These are phyloP conservation scores for Striga asiatica DNA, from an alignment of 257 asterid genomes.

Conservation along the genomic window DNA sequence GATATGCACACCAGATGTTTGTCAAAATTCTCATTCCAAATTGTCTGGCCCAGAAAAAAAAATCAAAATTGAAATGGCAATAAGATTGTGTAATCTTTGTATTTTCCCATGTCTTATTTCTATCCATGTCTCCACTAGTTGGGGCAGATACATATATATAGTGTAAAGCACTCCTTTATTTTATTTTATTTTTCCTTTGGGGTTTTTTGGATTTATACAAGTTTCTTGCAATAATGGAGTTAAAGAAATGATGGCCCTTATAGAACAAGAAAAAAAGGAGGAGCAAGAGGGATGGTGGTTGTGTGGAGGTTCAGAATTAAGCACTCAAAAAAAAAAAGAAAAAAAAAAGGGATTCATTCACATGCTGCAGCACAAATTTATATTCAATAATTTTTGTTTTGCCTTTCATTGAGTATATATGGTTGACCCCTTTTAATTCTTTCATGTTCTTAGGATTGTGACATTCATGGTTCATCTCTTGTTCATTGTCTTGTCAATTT, in stretches of 20 bases:
- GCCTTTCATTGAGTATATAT: slow-evolving; percentile 19
- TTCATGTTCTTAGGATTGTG: slow-evolving; percentile 36
- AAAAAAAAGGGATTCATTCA: too few relatives aligned
- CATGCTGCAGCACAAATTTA: too few relatives aligned
- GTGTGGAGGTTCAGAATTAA: slow-evolving; percentile 45
- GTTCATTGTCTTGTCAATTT: slow-evolving; percentile 52
- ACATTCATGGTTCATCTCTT: slow-evolving; percentile 50
- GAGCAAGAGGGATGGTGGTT: slow-evolving; percentile 15
- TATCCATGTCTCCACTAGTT: slow-evolving; percentile 23
- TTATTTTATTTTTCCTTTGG: neutral
- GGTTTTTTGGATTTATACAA: too few relatives aligned
- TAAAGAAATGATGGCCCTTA: slow-evolving; percentile 22
- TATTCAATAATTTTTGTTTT: too few relatives aligned
- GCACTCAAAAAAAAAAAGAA: slow-evolving; percentile 22
- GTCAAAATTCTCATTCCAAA: slow-evolving; percentile 23
- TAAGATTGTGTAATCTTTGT: slow-evolving; percentile 35
- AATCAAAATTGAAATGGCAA: slow-evolving; percentile 19
- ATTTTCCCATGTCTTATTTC: slow-evolving; percentile 53
- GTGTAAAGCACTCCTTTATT: neutral
- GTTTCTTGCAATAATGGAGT: slow-evolving; percentile 24
- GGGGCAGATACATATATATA: slow-evolving; percentile 12
- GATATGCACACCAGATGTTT: slow-evolving; percentile 5
- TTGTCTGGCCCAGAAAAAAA: slow-evolving; percentile 24
- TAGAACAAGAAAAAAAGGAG: slow-evolving; percentile 21
- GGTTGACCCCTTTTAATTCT: slow-evolving; percentile 50